Evolutionary conservation across 495 filamentous ascomycete species (phyloP), one percentile per base, ranked within the genome.

Genomic region (Aspergillus affinis): DNA sequence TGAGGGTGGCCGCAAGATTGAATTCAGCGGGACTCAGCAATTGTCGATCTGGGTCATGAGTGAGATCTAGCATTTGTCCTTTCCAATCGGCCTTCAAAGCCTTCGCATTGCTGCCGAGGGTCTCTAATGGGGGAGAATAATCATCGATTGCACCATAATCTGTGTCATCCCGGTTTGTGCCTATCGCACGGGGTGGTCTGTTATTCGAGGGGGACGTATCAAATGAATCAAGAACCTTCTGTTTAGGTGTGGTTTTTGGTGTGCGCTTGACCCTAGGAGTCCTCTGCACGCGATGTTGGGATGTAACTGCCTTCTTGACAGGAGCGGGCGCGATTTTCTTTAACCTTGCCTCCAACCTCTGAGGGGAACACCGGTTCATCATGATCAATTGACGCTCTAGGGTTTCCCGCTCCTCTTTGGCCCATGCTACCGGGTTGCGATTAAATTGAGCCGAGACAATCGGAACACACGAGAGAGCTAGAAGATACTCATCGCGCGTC

Each of bases 41-140:
- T 58, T 89, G 71, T 36, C 82, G 80, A 71, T 96, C 84, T 49
- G 90, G 88, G 68, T 97, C 93, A 68, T 83, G 84, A 73, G 81
- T 84, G 59, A 96, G 82, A 70, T 96, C 88, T 61, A 94, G 81
- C 51, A 88, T 82, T 59, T 87, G 86, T 19, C 90, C 90, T 72
- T 92, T 93, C 90, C 91, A 96, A 60, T 93, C 90, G 15, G 89
- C 88, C 75, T 93, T 94, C 54, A 96, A 82, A 8, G 77, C 72
- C 64, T 86, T 87, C 52, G 82, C 83, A 73, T 88, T 89, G 59
- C 79, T 78, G 47, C 76, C 75, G 19, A 95, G 82, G 10, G 87
- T 86, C 26, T 81, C 72, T 54, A 87, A 65, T 10, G 90, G 85
- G 47, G 93, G 93, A n/a, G 86, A 88, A 71, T 81, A 89, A 72